A percentile compares a stretch with the other conserved stretches of the same genome.
phyloP scores from a whole-genome alignment of 2,329 filamentous ascomycete genomes.

The Botryotinia convoluta region DNA sequence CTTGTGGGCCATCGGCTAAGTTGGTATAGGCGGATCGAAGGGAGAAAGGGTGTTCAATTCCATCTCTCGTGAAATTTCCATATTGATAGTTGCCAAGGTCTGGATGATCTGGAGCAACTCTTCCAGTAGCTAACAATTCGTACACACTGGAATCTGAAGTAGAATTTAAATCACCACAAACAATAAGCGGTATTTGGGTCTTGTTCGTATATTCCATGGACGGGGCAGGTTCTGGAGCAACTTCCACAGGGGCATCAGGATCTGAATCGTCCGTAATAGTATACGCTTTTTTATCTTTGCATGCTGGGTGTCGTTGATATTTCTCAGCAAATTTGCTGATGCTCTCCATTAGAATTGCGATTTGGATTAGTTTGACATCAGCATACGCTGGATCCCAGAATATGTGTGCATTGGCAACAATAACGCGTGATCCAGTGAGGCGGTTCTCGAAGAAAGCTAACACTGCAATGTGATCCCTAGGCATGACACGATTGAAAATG shows the following conservation, averaged over 20 bases:
- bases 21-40: constrained; percentile 85
- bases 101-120: constrained; percentile 71
- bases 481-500: constrained; percentile 98
- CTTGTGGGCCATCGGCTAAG: constrained; percentile 77
- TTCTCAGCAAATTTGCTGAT: constrained; percentile 82
- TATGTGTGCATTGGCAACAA: constrained; percentile 90
- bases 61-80: constrained; percentile 87
- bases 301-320: constrained; percentile 75
- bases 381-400: constrained; percentile 90
- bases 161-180: constrained; percentile 97
- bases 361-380: constrained; percentile 96
- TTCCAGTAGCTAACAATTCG: constrained; percentile 80
- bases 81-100: constrained; percentile 82
- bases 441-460: constrained; percentile 92
- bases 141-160: constrained; percentile 84
- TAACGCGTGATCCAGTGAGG: constrained; percentile 82
- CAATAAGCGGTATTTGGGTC: constrained; percentile 82
- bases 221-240: constrained; percentile 65
- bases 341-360: constrained; percentile 90
- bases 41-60: constrained; percentile 92
- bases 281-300: constrained; percentile 68
- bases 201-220: constrained; percentile 84
- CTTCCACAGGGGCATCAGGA: constrained; percentile 49
- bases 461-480: constrained; percentile 93
- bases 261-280: constrained; percentile 43